phyloP scores from a whole-genome alignment of 805 yeast species.

The Candida methanosorbosa region DNA sequence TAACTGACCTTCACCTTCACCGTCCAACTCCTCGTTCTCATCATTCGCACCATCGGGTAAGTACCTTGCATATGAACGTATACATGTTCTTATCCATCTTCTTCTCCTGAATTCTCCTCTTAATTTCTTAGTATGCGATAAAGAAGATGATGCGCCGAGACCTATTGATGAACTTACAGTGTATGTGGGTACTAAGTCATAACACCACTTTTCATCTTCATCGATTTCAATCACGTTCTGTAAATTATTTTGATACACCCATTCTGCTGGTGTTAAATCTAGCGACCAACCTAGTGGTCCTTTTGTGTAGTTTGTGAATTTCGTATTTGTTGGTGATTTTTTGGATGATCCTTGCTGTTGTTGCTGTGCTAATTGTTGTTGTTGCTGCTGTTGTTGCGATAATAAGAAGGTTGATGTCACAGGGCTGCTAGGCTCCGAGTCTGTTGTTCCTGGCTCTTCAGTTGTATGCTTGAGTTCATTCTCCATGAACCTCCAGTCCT shows the following conservation, averaged over 20 bases:
- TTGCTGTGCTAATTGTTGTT: not conserved
- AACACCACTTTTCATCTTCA: conserved; percentile 79
- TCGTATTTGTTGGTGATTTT: not conserved
- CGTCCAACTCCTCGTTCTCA: not conserved
- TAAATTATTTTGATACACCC: conserved; percentile 51
- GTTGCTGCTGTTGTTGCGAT: not conserved
- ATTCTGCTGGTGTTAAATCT: conserved; percentile 52
- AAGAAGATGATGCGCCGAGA: too few species aligned
- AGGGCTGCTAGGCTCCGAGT: too few species aligned
- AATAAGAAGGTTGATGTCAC: not conserved
- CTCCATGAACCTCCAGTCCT: conserved; percentile 43
- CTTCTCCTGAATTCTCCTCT: conserved; percentile 50
- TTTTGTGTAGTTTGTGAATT: not conserved
- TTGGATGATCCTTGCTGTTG: not conserved
- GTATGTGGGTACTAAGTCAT: conserved; percentile 36
- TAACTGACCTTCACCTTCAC: too few species aligned
- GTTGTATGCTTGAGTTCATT: not conserved
- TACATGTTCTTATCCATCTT: conserved; percentile 52
- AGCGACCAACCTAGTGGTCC: conserved; percentile 46
- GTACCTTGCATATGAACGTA: conserved; percentile 7
- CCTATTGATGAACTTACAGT: too few species aligned
- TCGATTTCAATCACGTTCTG: conserved; percentile 51
- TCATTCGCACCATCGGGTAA: not conserved
- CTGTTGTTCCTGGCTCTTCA: not conserved
- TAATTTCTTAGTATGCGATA: conserved; percentile 9